A percentile compares a stretch with the other conserved stretches of the same genome.
Conservation (phyloP, 192 early-diverging fungal genomes). For the Linnemannia exigua region DNA sequence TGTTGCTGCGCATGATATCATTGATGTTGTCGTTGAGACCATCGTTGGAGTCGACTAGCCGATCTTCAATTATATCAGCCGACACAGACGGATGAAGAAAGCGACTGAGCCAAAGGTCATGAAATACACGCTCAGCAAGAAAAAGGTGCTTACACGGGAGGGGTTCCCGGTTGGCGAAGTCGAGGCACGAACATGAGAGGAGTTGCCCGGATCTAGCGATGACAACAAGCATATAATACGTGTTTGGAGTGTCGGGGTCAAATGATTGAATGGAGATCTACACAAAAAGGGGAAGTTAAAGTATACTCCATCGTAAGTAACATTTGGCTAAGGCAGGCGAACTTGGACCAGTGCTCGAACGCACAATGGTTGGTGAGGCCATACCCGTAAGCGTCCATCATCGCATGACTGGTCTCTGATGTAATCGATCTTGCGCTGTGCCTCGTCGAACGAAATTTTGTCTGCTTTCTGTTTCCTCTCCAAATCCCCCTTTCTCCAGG, state of each 20-base stretch:
- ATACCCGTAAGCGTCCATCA: slow-evolving; percentile 11
- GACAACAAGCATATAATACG: slow-evolving; percentile 13
- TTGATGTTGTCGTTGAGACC: slow-evolving; percentile 2
- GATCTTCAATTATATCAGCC: not conserved
- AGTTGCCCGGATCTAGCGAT: slow-evolving; percentile 14
- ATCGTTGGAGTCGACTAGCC: slow-evolving; percentile 3
- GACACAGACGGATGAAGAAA: slow-evolving; percentile 18
- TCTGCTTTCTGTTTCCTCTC: slow-evolving; percentile 32
- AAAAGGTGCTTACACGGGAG: slow-evolving; percentile 26
- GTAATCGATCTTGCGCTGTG: slow-evolving; percentile 11
- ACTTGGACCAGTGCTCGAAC: not conserved
- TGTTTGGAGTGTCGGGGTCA: slow-evolving; percentile 15
- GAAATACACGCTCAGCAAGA: slow-evolving; percentile 26
- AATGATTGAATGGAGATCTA: slow-evolving; percentile 21
- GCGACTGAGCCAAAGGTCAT: slow-evolving; percentile 25
- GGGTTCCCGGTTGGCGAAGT: slow-evolving; percentile 14
- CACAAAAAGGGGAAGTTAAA: not conserved
- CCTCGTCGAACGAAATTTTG: slow-evolving; percentile 26
- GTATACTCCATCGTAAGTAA: not conserved
- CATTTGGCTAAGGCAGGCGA: not conserved
- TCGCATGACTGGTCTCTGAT: not conserved
- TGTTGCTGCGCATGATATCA: not conserved
- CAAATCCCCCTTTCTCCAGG: slow-evolving; percentile 20
- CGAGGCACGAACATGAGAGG: slow-evolving; percentile 20
- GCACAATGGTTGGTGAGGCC: not conserved